A percentile compares a stretch with the other conserved stretches of the same genome.
Conservation (phyloP, 352 stramenopile species). For the Phytophthora sp. region DNA sequence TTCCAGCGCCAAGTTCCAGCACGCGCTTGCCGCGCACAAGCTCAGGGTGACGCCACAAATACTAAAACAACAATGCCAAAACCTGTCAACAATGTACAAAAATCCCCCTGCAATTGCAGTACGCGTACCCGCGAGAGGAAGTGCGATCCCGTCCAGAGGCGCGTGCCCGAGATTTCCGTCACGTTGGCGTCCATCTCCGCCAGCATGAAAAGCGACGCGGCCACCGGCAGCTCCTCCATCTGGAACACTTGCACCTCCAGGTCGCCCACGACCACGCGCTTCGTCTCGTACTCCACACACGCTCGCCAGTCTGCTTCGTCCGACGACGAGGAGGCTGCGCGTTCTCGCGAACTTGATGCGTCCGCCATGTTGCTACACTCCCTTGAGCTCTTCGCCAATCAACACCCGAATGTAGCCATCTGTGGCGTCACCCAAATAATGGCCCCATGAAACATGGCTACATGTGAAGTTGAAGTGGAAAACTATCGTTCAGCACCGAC, state of each 20-base stretch:
- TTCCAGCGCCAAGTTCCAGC: conserved; percentile 76
- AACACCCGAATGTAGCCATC: conserved; percentile 24
- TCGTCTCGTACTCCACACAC: conserved; percentile 62
- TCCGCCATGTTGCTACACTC: conserved; percentile 10
- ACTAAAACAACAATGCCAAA: conserved; percentile 32
- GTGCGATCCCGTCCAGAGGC: conserved; percentile 77
- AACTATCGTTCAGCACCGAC: not conserved
- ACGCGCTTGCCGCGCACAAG: conserved; percentile 54
- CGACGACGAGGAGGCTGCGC: conserved; percentile 27
- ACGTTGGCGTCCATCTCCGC: conserved; percentile 65
- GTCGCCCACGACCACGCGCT: conserved; percentile 48
- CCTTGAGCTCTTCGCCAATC: conserved; percentile 21
- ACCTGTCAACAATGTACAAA: no score
- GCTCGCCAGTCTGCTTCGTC: conserved; percentile 58
- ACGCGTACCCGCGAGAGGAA: conserved; percentile 52
- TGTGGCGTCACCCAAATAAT: no score
- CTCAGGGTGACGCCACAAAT: conserved; percentile 53
- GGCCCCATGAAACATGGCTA: conserved; percentile 9
- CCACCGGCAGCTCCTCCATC: conserved; percentile 66
- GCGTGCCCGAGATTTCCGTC: conserved; percentile 79
- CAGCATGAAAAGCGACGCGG: conserved; percentile 64
- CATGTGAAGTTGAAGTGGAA: not conserved
- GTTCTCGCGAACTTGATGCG: not conserved
- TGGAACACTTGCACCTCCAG: conserved; percentile 55
- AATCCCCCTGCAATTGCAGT: no score